phyloP scores from a whole-genome alignment of 768 basidiomycete species.

The Sistotremastrum niveocremeum region DNA sequence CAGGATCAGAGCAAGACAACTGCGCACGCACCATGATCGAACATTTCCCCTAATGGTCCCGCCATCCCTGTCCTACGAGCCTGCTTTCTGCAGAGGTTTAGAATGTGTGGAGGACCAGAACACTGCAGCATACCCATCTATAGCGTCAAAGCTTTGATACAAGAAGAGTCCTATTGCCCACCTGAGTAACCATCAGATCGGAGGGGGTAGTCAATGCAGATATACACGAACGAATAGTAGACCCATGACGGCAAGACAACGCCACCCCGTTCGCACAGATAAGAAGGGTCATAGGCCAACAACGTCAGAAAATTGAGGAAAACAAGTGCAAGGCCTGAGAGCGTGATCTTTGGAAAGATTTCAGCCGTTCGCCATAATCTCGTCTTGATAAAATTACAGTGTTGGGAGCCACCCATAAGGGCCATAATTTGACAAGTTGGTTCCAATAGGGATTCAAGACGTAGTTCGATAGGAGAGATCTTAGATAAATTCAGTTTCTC shows the following conservation, averaged over 20 bases:
- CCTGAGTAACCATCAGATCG: slow-evolving; percentile 22
- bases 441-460: slow-evolving; percentile 81
- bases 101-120: slow-evolving; percentile 9
- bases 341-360: slow-evolving; percentile 61
- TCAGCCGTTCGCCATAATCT: neutral
- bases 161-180: slow-evolving; percentile 83
- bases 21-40: slow-evolving; percentile 70
- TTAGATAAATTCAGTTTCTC: slow-evolving; percentile 14
- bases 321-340: slow-evolving; percentile 72
- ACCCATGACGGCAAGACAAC: slow-evolving; percentile 66
- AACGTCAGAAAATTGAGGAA: slow-evolving; percentile 75
- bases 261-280: slow-evolving; percentile 55
- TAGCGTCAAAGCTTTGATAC: slow-evolving; percentile 83
- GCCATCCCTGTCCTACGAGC: slow-evolving; percentile 93
- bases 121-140: slow-evolving; percentile 55
- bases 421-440: slow-evolving; percentile 84
- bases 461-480: slow-evolving; percentile 64
- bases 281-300: slow-evolving; percentile 70
- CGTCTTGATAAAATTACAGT: slow-evolving; percentile 32
- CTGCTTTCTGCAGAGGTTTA: slow-evolving; percentile 54
- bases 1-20: neutral
- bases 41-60: slow-evolving; percentile 95
- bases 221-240: slow-evolving; percentile 66
- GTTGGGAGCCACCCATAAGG: slow-evolving; percentile 75
- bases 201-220: neutral